A percentile compares a stretch with the other conserved stretches of the same genome.
These are phyloP conservation scores for Phoma herbarum DNA, from an alignment of 2,329 filamentous ascomycete species.

Conservation along the genomic window DNA sequence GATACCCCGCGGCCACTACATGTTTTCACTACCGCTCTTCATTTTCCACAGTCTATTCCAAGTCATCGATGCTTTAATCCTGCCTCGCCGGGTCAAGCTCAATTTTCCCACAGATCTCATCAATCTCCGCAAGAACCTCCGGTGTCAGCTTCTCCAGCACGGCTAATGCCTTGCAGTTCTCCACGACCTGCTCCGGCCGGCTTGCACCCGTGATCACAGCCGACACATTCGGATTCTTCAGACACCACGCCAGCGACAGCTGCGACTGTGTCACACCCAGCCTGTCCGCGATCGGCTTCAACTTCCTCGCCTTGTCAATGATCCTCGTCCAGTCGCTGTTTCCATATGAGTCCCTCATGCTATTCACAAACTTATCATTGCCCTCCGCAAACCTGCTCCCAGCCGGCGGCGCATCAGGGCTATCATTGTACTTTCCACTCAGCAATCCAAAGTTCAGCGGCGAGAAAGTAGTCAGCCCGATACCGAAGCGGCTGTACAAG, in stretches of 20 bases:
- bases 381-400: slow-evolving; percentile 67
- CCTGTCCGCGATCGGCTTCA: slow-evolving; percentile 66
- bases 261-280: slow-evolving; percentile 65
- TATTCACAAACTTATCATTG: slow-evolving; percentile 64
- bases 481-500: slow-evolving; percentile 62
- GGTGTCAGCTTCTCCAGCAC: slow-evolving; percentile 56
- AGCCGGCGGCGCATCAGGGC: slow-evolving; percentile 61
- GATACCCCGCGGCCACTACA: slow-evolving; percentile 12
- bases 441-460: slow-evolving; percentile 66
- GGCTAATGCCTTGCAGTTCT: slow-evolving; percentile 55
- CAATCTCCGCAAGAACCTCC: slow-evolving; percentile 56
- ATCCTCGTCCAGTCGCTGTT: slow-evolving; percentile 63
- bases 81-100: slow-evolving; percentile 11
- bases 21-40: neutral
- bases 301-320: slow-evolving; percentile 64
- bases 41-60: neutral
- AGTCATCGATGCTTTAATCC: neutral
- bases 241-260: slow-evolving; percentile 48
- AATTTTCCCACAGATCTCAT: slow-evolving; percentile 29
- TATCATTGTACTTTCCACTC: slow-evolving; percentile 69
- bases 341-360: slow-evolving; percentile 55
- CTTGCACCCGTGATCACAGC: slow-evolving; percentile 43
- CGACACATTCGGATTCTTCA: slow-evolving; percentile 49
- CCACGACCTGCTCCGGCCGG: slow-evolving; percentile 42
- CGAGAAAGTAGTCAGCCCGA: slow-evolving; percentile 65